Percentiles rank a stretch among this genome's conserved stretches.
phyloP scores from a whole-genome alignment of 2,329 filamentous ascomycete species.

The Cryphonectria radicalis region DNA sequence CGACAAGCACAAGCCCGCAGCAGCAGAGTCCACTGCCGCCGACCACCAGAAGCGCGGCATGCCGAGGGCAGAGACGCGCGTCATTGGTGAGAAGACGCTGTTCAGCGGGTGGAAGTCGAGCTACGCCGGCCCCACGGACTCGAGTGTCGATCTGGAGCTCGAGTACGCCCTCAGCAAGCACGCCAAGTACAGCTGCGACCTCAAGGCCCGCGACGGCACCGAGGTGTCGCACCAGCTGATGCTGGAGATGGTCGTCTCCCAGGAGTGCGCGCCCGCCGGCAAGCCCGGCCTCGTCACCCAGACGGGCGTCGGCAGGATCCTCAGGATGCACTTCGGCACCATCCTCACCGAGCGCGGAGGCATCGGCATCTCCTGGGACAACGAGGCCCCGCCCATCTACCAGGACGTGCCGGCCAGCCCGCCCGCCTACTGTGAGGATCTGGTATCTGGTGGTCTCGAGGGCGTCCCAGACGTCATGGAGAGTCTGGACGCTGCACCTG shows the following conservation, averaged over 20 bases:
- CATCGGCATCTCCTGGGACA: slow-evolving; percentile 94
- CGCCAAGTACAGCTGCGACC: slow-evolving; percentile 75
- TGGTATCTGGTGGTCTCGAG: slow-evolving; percentile 33
- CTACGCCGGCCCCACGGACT: slow-evolving; percentile 52
- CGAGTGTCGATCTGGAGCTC: slow-evolving; percentile 77
- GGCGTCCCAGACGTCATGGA: slow-evolving; percentile 46
- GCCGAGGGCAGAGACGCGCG: slow-evolving; percentile 73
- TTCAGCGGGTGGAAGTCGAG: slow-evolving; percentile 89
- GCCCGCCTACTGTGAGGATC: slow-evolving; percentile 64
- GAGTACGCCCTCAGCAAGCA: slow-evolving; percentile 68
- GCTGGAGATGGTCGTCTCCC: slow-evolving; percentile 90
- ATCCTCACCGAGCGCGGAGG: slow-evolving; percentile 82
- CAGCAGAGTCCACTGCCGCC: slow-evolving; percentile 28
- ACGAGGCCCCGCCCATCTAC: slow-evolving; percentile 92
- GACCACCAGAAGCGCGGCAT: slow-evolving; percentile 63
- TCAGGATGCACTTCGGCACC: slow-evolving; percentile 89
- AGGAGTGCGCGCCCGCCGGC: slow-evolving; percentile 80
- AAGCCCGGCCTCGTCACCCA: slow-evolving; percentile 73
- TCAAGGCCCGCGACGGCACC: slow-evolving; percentile 74
- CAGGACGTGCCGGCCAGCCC: slow-evolving; percentile 89
- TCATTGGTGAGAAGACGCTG: slow-evolving; percentile 80
- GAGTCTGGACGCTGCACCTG: slow-evolving; percentile 37
- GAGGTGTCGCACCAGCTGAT: slow-evolving; percentile 84
- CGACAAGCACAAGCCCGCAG: slow-evolving; percentile 68
- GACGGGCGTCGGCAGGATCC: slow-evolving; percentile 86